phyloP scores from a whole-genome alignment of 352 stramenopile species.

The Phytophthora parvispora region DNA sequence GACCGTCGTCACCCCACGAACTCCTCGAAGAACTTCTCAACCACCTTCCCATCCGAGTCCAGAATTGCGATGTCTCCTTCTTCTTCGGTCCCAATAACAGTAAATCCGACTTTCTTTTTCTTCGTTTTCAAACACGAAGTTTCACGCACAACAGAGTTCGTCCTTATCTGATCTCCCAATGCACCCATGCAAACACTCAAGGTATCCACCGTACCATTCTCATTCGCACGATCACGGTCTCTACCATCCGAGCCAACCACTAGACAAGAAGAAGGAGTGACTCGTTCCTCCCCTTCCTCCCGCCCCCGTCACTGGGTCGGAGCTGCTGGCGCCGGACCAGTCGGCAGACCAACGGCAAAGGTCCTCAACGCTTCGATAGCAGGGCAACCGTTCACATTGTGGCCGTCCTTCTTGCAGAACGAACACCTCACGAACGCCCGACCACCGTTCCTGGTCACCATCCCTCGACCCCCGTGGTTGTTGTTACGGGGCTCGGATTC shows the following conservation, averaged over 20 bases:
- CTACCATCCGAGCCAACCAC: not conserved
- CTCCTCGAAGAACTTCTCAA: too few relatives aligned
- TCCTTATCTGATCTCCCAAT: not conserved
- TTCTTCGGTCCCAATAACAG: not conserved
- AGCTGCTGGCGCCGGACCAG: not conserved
- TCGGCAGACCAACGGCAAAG: not conserved
- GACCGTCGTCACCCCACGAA: too few relatives aligned
- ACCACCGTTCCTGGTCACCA: not conserved
- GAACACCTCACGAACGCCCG: not conserved
- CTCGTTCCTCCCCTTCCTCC: not conserved
- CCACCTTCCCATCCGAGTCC: not conserved
- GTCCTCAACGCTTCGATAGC: not conserved
- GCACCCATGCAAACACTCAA: not conserved
- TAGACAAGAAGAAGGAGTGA: constrained; percentile 2
- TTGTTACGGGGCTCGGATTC: not conserved
- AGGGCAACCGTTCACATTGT: not conserved
- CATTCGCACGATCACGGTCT: not conserved
- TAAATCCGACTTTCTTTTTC: not conserved
- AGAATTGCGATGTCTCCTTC: not conserved
- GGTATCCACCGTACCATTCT: not conserved
- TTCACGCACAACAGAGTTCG: not conserved
- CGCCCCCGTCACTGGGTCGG: not conserved
- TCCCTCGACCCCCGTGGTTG: not conserved
- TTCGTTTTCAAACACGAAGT: not conserved
- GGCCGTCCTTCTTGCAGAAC: not conserved